Conservation (phyloP, 1,284 basidiomycete species). For the Binderoboletus segoi region DNA sequence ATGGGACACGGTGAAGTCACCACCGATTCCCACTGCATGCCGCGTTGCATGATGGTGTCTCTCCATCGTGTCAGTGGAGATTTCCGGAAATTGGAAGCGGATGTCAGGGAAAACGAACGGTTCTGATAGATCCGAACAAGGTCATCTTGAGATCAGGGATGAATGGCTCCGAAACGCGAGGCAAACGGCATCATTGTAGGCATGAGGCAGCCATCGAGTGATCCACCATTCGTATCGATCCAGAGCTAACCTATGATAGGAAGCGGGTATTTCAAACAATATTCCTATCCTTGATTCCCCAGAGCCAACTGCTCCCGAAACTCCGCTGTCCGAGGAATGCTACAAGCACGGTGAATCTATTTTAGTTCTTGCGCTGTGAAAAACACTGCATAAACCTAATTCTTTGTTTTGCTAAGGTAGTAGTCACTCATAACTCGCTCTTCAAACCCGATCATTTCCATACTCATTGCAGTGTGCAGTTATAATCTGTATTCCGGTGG, state of each 20-base stretch:
- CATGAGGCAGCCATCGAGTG: constrained; percentile 5
- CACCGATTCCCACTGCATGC: not conserved
- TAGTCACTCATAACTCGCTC: not conserved
- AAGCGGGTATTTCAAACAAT: not conserved
- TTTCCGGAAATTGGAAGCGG: not conserved
- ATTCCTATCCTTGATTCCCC: not conserved
- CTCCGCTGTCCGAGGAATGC: not conserved
- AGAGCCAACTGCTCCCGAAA: not conserved
- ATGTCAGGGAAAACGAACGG: no score
- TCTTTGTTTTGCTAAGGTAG: no score
- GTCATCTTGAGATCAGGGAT: not conserved
- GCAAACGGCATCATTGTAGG: not conserved
- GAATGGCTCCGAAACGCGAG: not conserved
- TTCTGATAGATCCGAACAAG: not conserved
- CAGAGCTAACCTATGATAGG: no score
- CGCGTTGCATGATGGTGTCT: not conserved
- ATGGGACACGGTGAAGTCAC: not conserved
- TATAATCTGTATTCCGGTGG: not conserved
- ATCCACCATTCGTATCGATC: not conserved
- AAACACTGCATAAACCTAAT: no score
- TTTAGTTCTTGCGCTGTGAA: no score
- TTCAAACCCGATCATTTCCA: not conserved
- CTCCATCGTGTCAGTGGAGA: not conserved
- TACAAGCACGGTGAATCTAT: no score
- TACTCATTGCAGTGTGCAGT: not conserved